Evolutionary conservation across 2,329 filamentous ascomycete genomes (phyloP).

Genomic region (Apiospora pterosperma): DNA sequence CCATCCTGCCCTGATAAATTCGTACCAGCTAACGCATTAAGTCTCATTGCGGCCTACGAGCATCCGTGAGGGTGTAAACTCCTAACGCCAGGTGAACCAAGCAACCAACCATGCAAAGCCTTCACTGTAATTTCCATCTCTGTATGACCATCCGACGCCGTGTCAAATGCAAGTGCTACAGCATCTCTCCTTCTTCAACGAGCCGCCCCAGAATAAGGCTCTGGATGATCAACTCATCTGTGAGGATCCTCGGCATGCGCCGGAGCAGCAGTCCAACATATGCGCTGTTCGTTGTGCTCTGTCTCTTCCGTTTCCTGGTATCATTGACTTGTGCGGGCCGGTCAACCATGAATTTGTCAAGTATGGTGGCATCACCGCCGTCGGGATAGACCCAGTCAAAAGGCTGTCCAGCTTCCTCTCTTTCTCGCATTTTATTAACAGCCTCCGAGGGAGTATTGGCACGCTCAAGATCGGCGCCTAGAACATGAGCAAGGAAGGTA

Average conservation of each 20-base stretch:
- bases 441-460: constrained; percentile 66
- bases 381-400: constrained; percentile 84
- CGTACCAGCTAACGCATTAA: no score
- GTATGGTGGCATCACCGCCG: constrained; percentile 38
- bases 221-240: constrained; percentile 86
- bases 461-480: constrained; percentile 69
- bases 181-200: constrained; percentile 57
- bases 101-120: neutral
- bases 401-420: constrained; percentile 37
- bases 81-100: neutral
- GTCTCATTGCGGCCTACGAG: no score
- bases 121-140: neutral
- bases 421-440: constrained; percentile 50
- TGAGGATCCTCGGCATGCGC: constrained; percentile 58
- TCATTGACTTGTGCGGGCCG: constrained; percentile 26
- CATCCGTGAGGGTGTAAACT: no score
- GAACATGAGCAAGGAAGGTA: constrained; percentile 73
- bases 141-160: neutral
- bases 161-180: neutral
- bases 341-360: constrained; percentile 43
- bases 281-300: constrained; percentile 31
- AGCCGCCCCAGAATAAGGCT: constrained; percentile 84
- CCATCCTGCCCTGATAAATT: no score
- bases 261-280: constrained; percentile 40
- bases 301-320: constrained; percentile 41